Evolutionary conservation across 2,329 filamentous ascomycete genomes (phyloP), one percentile per base, ranked within the genome.

Genomic region (Albifimbria verrucaria): DNA sequence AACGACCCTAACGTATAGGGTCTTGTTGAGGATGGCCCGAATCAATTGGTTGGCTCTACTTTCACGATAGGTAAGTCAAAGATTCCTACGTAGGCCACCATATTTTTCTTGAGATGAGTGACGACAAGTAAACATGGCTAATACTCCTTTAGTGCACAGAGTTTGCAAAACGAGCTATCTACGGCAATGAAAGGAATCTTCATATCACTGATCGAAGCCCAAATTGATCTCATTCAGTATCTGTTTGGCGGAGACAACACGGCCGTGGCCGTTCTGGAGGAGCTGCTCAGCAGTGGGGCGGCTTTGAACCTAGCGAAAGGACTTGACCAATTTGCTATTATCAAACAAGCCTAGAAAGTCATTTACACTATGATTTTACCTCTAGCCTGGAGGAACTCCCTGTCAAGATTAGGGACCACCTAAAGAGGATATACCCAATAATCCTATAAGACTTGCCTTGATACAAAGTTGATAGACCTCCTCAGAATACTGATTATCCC

Each of bases 11-110:
- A 41, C 32, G 25, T 23, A 7, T 28, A 49, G 17, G 48, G 48
- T 17, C 20, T 49, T n/a, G 48, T 28, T 17, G 24, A 49, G 22
- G 48, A 49, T 28, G 28, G 48, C n/a, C 25, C 22, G 24, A 49
- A 28, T 28, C 21, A 24, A 22, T 25, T 32, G 7, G 36, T 49
- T 21, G 24, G 23, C 18, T 36, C 36, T 22, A 28, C 25, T 1
- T 32, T 49, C 12, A 32, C 48, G n/a, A 20, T 26, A 12, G 26
- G 17, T 24, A 24, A 21, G 12, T 7, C 26, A 32, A 49, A 49
- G 28, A 2, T 9, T 11, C 21, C 26, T 49, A 36, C 20, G 23
- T 41, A 49, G 17, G 17, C 22, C 11, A 41, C n/a, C n/a, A n/a
- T n/a, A 10, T 32, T 28, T n/a, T 36, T 22, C 17, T 32, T 15